Evolutionary conservation across 148 eudicot genomes (phyloP).

Genomic region (Beta vulgaris): DNA sequence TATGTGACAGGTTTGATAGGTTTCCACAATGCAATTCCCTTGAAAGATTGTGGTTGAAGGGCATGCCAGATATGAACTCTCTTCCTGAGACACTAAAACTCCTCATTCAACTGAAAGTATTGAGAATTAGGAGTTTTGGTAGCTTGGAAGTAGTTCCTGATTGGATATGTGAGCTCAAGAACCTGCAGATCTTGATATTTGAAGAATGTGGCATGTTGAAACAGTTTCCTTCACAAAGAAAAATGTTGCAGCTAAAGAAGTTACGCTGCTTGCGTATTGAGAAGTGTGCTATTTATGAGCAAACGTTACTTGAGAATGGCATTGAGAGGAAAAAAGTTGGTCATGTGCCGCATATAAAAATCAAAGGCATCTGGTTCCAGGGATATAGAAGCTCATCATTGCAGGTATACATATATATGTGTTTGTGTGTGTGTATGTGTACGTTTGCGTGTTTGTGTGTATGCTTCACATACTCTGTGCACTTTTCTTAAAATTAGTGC

Average conservation of each 20-base stretch:
- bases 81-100: neutral
- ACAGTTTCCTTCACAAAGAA: neutral
- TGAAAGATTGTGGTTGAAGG: neutral
- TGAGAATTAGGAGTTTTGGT: neutral
- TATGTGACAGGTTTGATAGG: too few species aligned
- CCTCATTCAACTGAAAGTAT: neutral
- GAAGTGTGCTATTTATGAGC: neutral
- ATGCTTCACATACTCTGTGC: neutral
- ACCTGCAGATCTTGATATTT: neutral
- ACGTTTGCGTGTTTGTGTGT: too few species aligned
- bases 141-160: neutral
- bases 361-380: neutral
- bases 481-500: neutral
- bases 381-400: neutral
- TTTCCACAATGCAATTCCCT: neutral
- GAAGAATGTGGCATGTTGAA: neutral
- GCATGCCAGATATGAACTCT: neutral
- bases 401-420: neutral
- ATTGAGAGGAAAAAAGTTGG: neutral
- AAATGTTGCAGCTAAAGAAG: neutral
- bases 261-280: constrained; percentile 10
- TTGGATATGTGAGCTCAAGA: neutral
- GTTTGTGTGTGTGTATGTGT: too few species aligned
- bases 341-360: neutral
- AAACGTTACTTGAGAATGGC: neutral